phyloP scores from a whole-genome alignment of 208 protist genomes.

The Spongospora subterranea region DNA sequence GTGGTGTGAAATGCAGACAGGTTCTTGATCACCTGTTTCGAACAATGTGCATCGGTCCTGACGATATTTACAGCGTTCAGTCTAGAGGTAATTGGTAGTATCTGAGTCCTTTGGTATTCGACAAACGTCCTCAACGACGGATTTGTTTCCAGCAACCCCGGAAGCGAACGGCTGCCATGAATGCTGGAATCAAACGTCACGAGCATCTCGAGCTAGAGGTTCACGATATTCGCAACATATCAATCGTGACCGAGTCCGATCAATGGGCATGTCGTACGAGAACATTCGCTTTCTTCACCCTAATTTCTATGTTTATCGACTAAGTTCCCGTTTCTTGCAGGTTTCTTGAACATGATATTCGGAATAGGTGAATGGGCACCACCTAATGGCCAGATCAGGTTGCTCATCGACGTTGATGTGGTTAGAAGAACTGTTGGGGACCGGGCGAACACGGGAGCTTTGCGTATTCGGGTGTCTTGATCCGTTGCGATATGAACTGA shows the following conservation, averaged over 20 bases:
- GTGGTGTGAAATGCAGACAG: constrained; percentile 51
- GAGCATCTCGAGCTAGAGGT: not conserved
- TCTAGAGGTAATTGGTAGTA: not conserved
- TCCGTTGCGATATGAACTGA: not conserved
- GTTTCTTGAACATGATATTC: not conserved
- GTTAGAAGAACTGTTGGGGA: not conserved
- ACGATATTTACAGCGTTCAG: constrained; percentile 13
- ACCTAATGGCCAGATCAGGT: not conserved
- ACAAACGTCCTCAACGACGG: not conserved
- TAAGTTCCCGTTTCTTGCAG: no score
- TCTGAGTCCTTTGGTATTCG: not conserved
- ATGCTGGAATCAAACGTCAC: not conserved
- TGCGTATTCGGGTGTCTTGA: not conserved
- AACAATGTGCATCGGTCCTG: not conserved
- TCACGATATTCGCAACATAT: constrained; percentile 1
- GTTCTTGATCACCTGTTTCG: not conserved
- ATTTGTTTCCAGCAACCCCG: constrained; percentile 16
- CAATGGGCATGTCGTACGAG: not conserved
- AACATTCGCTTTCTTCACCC: not conserved
- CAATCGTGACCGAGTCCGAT: not conserved
- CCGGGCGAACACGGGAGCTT: not conserved
- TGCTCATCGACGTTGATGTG: not conserved
- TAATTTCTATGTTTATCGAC: not conserved
- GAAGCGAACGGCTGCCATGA: not conserved
- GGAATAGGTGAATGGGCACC: not conserved